Base-by-base conservation (phyloP, 306 rosid genomes). In the Quercus bicolor region DNA sequence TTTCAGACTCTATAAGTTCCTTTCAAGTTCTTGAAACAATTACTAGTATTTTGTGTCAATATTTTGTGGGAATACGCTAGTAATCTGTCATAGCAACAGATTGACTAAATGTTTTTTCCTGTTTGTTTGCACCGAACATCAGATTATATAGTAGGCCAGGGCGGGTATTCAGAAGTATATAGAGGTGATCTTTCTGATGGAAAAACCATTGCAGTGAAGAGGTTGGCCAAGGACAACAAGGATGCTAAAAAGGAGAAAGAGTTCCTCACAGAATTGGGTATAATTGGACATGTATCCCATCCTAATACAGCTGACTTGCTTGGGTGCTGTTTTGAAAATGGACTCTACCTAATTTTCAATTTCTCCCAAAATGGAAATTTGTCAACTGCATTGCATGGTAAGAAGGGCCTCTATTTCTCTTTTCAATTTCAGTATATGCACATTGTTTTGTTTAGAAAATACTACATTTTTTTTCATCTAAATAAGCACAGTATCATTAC, bases 131-230 rank as follows among this genome's bases (percentile, higher is more conserved):
- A 34, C 24, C 45, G 26, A 21, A 70, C 64, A 75, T 75, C 77
- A 95, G 98, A 92, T 75, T 85, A 91, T 68, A 65, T 95, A 71
- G 97, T 86, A 12, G 98, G 98, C 37, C 72, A 87, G 72, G 98
- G 98, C 23, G 98, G 98, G 45, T 95, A 95, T 79, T 92, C 98
- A 7, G 98, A 92, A 73, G 98, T 95, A 52, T 95, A 92, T 77
- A 91, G 75, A 85, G 98, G 98, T 48, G 87, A 86, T 72, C 86
- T 91, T 77, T 56, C 77, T 56, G 83, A 90, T 83, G 97, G 96
- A 69, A 12, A 73, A 79, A 72, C 75, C 62, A 92, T 95, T 51
- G 98, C 98, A 6, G 98, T 92, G 87, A 95, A 95, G 88, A 88
- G 93, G 72, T 86, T 95, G 78, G 86, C 98, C 40, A 91, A 85